A percentile compares a stretch with the other conserved stretches of the same genome.
phyloP scores from a whole-genome alignment of 495 filamentous ascomycete species.

The Aspergillus sparsus region DNA sequence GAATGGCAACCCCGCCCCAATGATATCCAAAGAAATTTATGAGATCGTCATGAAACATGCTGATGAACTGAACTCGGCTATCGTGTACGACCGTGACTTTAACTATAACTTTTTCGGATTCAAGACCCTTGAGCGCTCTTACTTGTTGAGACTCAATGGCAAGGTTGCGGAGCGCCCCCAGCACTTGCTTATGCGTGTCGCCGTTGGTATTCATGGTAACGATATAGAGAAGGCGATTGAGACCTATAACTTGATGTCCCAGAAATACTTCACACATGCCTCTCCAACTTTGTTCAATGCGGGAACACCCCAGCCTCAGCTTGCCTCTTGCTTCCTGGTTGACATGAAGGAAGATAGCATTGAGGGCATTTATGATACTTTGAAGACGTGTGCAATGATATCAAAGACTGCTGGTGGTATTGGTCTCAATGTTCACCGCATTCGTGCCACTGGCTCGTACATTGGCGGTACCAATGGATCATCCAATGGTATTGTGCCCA shows the following conservation, averaged over 20 bases:
- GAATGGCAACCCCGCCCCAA: conserved; percentile 79
- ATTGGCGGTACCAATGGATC: conserved; percentile 97
- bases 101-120: conserved; percentile 99
- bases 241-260: conserved; percentile 98
- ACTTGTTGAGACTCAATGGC: conserved; percentile 87
- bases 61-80: conserved; percentile 95
- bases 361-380: conserved; percentile 97
- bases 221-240: conserved; percentile 92
- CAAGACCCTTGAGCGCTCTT: conserved; percentile 98
- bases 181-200: conserved; percentile 99
- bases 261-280: conserved; percentile 96
- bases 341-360: conserved; percentile 99
- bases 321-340: conserved; percentile 96
- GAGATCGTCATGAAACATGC: conserved; percentile 92
- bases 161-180: conserved; percentile 95
- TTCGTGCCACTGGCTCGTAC: conserved; percentile 95
- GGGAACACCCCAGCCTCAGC: conserved; percentile 87
- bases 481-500: conserved; percentile 95
- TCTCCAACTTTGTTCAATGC: conserved; percentile 98
- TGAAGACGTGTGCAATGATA: conserved; percentile 99
- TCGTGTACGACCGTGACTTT: conserved; percentile 98
- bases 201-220: conserved; percentile 93
- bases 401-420: conserved; percentile 99
- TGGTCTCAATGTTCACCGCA: conserved; percentile 91
- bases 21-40: conserved; percentile 89